A percentile compares a stretch with the other conserved stretches of the same genome.
Conservation (phyloP, 352 stramenopile species). For the Phytophthora syringae region DNA sequence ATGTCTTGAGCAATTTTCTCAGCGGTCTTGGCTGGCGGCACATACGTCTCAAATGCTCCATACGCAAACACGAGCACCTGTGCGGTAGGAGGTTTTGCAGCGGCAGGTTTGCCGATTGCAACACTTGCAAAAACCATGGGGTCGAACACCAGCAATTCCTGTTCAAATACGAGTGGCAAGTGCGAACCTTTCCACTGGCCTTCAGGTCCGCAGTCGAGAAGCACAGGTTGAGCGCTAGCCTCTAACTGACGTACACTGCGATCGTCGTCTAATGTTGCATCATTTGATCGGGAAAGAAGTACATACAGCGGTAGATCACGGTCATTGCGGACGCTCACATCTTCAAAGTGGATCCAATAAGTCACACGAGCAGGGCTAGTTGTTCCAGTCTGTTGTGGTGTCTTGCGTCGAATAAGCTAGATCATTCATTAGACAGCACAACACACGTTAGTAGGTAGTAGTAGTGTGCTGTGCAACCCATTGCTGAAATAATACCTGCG, state of each 20-base stretch:
- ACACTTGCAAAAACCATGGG: constrained; percentile 56
- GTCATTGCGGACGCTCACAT: constrained; percentile 66
- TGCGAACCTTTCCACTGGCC: constrained; percentile 69
- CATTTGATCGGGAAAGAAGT: constrained; percentile 48
- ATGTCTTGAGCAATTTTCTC: constrained; percentile 55
- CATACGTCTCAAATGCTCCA: constrained; percentile 63
- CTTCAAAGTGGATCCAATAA: constrained; percentile 64
- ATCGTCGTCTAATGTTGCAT: constrained; percentile 35
- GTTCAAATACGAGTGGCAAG: constrained; percentile 54
- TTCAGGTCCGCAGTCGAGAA: constrained; percentile 64
- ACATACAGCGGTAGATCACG: constrained; percentile 63
- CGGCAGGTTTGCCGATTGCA: constrained; percentile 65
- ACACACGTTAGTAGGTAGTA: constrained; percentile 1
- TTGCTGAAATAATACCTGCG: neutral
- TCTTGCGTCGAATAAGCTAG: constrained; percentile 15
- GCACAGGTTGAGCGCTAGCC: constrained; percentile 45
- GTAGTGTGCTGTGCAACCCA: neutral
- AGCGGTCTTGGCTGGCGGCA: constrained; percentile 54
- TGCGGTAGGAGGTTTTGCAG: constrained; percentile 56
- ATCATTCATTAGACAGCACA: constrained; percentile 3
- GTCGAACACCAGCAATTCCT: constrained; percentile 65
- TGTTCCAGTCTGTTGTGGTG: neutral
- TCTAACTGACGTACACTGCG: constrained; percentile 47
- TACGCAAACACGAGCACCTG: constrained; percentile 58
- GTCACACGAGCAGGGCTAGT: constrained; percentile 9